These are phyloP conservation scores for Amaranthus cruentus DNA, from an alignment of 148 eudicot genomes.

Conservation along the genomic window DNA sequence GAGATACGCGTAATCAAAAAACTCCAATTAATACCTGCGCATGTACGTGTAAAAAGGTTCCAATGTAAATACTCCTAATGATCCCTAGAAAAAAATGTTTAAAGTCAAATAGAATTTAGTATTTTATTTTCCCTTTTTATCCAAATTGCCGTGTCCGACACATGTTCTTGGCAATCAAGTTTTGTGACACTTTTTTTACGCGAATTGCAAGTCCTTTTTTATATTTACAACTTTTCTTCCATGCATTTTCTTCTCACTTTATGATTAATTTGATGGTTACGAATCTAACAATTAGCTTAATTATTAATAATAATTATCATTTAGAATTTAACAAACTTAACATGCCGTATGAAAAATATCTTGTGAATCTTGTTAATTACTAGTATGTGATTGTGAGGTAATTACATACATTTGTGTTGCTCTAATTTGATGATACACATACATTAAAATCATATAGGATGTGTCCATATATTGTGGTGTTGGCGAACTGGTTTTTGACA, in stretches of 20 bases:
- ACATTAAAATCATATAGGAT: background rate
- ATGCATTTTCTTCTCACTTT: background rate
- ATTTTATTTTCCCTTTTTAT: slow-evolving; percentile 29
- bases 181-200: background rate
- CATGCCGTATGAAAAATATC: background rate
- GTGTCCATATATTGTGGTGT: background rate
- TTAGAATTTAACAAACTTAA: slow-evolving; percentile 1
- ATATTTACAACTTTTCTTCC: background rate
- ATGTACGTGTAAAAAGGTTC: slow-evolving; percentile 1
- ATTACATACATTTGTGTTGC: background rate
- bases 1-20: too few species aligned
- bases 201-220: background rate
- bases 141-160: slow-evolving; percentile 25
- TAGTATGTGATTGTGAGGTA: background rate
- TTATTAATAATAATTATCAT: background rate
- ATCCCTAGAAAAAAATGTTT: slow-evolving; percentile 18
- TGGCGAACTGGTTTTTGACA: too few species aligned
- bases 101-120: slow-evolving; percentile 29
- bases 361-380: background rate
- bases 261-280: background rate
- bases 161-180: slow-evolving; percentile 22
- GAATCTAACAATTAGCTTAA: background rate
- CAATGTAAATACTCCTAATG: slow-evolving; percentile 3
- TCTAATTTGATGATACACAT: background rate
- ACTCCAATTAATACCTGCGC: too few species aligned